Evolutionary conservation across 768 basidiomycete genomes (phyloP).

Genomic region (Coprinellus aureogranulatus): DNA sequence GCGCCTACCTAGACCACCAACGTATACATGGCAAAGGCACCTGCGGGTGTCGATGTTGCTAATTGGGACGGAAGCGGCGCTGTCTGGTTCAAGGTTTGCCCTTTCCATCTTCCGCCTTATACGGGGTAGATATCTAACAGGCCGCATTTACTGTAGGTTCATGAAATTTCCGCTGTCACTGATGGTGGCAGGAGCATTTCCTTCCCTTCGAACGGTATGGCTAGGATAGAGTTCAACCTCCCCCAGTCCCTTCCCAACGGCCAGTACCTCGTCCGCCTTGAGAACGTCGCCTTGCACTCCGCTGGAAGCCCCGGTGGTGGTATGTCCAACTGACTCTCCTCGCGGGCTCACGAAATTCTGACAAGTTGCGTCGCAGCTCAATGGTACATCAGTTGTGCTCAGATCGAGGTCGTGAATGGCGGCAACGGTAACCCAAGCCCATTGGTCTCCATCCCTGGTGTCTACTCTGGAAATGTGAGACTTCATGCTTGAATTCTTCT

Average conservation of each 20-base stretch:
- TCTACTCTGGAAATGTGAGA: not conserved
- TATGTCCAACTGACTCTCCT: conserved; percentile 6
- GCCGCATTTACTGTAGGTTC: conserved; percentile 14
- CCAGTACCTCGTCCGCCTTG: conserved; percentile 38
- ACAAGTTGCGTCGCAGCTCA: conserved; percentile 16
- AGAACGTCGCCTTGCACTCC: conserved; percentile 38
- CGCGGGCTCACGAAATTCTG: not conserved
- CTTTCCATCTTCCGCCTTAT: too few relatives aligned
- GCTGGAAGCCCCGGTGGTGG: conserved; percentile 37
- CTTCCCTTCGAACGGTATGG: conserved; percentile 29
- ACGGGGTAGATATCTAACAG: too few relatives aligned
- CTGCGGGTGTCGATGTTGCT: conserved; percentile 31
- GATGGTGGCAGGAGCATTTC: conserved; percentile 37
- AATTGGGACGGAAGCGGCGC: conserved; percentile 38
- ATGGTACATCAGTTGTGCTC: conserved; percentile 36
- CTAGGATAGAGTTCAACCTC: conserved; percentile 31
- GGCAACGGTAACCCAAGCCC: conserved; percentile 17
- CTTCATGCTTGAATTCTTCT: too few relatives aligned
- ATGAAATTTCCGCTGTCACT: conserved; percentile 40
- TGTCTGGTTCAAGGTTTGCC: conserved; percentile 42
- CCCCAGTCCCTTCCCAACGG: conserved; percentile 35
- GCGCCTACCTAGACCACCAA: conserved; percentile 31
- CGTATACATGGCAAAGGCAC: conserved; percentile 48
- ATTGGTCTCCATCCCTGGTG: not conserved
- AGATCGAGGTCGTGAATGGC: conserved; percentile 37